Evolutionary conservation across 495 filamentous ascomycete genomes (phyloP).

Genomic region (Penicillium tannophilum): DNA sequence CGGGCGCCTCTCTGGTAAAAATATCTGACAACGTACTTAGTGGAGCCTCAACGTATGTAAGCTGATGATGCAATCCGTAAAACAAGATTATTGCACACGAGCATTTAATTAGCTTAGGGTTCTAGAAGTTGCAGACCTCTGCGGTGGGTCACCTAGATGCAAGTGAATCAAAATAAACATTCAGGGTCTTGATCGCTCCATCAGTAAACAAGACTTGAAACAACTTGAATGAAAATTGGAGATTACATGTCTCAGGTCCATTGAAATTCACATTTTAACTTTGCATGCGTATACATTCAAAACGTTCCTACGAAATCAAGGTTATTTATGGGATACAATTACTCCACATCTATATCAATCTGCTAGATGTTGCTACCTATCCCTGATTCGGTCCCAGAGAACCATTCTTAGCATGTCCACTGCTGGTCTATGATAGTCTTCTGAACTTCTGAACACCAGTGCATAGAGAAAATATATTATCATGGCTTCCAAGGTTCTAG

Average conservation of each 20-base stretch:
- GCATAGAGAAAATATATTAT: no score
- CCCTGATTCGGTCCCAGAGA: no score
- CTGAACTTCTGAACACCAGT: no score
- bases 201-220: background rate
- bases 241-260: background rate
- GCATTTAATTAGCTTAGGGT: background rate
- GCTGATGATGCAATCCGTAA: background rate
- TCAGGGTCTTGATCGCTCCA: background rate
- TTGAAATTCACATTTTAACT: background rate
- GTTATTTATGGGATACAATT: no score
- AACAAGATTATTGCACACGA: background rate
- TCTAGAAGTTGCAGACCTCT: background rate
- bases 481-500: no score
- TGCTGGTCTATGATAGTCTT: no score
- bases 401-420: no score
- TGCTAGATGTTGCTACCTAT: background rate
- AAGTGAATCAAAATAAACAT: constrained; percentile 1
- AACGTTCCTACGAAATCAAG: background rate
- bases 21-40: background rate
- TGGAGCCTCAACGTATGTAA: background rate
- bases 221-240: background rate
- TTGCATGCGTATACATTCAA: background rate
- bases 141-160: background rate
- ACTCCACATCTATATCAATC: background rate
- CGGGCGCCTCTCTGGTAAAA: background rate